Base-by-base conservation (phyloP, 2,329 filamentous ascomycete genomes). In the Pseudogymnoascus sp. region DNA sequence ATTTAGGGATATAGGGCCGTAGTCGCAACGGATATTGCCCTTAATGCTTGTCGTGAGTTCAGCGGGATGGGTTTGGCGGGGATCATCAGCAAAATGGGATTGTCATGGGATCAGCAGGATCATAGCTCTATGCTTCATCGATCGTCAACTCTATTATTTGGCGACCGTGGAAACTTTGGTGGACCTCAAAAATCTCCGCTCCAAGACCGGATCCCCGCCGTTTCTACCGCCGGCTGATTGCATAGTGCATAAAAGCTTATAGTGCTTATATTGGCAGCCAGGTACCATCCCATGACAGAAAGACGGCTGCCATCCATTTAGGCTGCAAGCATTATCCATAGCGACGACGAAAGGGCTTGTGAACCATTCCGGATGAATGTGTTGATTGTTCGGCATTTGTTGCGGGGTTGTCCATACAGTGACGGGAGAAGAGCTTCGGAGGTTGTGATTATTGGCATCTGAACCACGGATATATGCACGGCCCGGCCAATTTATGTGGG, bases 211-310 rank as follows among this genome's bases (percentile, higher is more conserved):
- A 33, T 33, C 49, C 49, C 49, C 49, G 49, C 49, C 49, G n/a
- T 55, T 33, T 55, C 45, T 55, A 33, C 49, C 49, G 49, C 9
- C 49, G 49, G 49, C 49, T 55, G 49, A 55, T 55, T 55, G 25
- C 28, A 16, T 33, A 19, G 25, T 55, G 49, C 49, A 55, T 55
- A 5, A 55, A 55, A 55, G 25, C 28, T 55, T 55, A 55, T 55
- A 55, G 45, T 52, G 45, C 12, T 11, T 55, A 55, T 55, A 55
- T 25, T 52, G 45, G 14, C n/a, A 30, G 45, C 8, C 45, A 52
- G 45, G 45, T 52, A 52, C 45, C 45, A 30, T 52, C 45, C 45
- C 45, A 52, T 52, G 45, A 52, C 45, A 52, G 25, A n/a, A 28
- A 16, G 8, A 52, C n/a, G 28, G 30, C n/a, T 6, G 28, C 16